Conservation (phyloP, 768 basidiomycete genomes). For the Rhodotorula babjevae region DNA sequence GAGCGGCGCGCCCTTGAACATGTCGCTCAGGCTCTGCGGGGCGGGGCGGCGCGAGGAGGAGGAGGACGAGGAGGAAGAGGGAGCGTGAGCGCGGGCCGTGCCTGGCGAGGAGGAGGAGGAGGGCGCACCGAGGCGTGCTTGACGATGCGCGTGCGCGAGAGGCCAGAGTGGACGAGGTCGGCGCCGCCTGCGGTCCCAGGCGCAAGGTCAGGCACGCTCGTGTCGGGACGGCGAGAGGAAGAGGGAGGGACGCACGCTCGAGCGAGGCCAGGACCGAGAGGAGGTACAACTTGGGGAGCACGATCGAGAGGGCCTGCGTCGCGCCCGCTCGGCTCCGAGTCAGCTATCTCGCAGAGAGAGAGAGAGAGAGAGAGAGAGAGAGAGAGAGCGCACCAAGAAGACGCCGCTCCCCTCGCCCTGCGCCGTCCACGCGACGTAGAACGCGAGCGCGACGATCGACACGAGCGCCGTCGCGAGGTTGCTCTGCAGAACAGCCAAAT, state of each 20-base stretch:
- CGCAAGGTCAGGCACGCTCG: background rate
- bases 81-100: too few species aligned
- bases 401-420: constrained; percentile 4
- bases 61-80: too few species aligned
- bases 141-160: background rate
- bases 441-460: constrained; percentile 6
- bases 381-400: background rate
- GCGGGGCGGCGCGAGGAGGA: too few species aligned
- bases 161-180: background rate
- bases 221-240: background rate
- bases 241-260: background rate
- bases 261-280: constrained; percentile 15
- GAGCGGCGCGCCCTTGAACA: constrained; percentile 25
- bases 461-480: background rate
- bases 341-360: background rate
- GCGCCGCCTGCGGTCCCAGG: background rate
- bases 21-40: constrained; percentile 9
- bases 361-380: too few species aligned
- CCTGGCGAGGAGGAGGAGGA: background rate
- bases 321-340: too few species aligned
- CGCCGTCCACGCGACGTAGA: constrained; percentile 17
- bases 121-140: constrained; percentile 8
- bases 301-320: constrained; percentile 19
- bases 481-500: too few species aligned
- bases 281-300: constrained; percentile 22